Evolutionary conservation across 345 rosid species (phyloP), one percentile per base, ranked within the genome.

Genomic region (Syzygium jambos): DNA sequence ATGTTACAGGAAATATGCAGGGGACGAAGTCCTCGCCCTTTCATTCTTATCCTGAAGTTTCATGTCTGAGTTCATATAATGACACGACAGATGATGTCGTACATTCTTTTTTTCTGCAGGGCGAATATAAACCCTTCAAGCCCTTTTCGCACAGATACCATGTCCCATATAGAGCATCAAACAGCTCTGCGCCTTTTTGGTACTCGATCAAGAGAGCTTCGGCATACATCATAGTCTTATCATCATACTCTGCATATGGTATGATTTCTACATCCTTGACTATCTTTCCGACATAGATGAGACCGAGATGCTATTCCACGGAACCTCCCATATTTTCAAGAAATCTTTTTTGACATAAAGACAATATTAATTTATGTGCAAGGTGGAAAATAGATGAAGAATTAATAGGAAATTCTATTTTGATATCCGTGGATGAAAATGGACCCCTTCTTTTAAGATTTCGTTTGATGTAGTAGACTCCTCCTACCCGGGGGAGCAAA

Each of bases 241-340:
- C 92, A 5, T 92, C 94, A 7, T 93, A 93, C 85, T 93, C 95
- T 9, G 92, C 95, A 51, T 92, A 89, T 43, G 92, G 93, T 92
- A 90, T 85, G 77, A 78, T 16, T 82, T 29, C 54, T 49, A 16
- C 54, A 6, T 82, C 54, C 27, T n/a, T 68, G 46, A 68, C 78
- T 4, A 38, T 68, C 46, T 13, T 17, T 25, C 46, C 43, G 17
- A 34, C 43, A 68, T 9, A 68, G 78, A 68, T 68, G 78, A 68
- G 23, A 68, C 34, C 17, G 43, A 68, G 23, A 68, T 34, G 78
- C 46, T 16, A 30, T 11, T 17, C 46, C 30, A 17, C 12, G 23
- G 78, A 21, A 19, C 78, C 78, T 34, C 78, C 9, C 23, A 17
- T 68, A 25, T 30, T 68, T 68, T 16, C 9, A 9, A 68, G 43